Conservation (phyloP, 495 filamentous ascomycete species). For the Beverwykella pulmonaria region DNA sequence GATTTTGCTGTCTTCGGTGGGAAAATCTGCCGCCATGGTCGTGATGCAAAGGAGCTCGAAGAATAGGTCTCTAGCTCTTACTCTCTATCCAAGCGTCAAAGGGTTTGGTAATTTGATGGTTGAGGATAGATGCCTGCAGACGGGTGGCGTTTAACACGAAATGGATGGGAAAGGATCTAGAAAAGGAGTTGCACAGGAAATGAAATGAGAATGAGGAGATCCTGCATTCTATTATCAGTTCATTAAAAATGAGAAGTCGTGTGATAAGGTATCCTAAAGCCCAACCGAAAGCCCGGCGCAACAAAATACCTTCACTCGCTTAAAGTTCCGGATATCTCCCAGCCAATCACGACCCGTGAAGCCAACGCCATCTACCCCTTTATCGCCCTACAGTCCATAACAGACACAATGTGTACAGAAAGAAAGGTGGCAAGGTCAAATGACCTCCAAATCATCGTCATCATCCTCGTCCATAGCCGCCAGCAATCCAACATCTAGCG, state of each 20-base stretch:
- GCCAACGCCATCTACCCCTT: constrained; percentile 12
- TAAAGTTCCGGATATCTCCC: constrained; percentile 20
- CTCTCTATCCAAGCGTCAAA: no score
- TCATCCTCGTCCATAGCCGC: constrained; percentile 46
- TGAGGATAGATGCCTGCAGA: no score
- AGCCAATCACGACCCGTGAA: constrained; percentile 12
- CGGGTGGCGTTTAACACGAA: no score
- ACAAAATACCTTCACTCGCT: constrained; percentile 26
- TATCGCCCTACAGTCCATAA: neutral
- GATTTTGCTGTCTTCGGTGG: constrained; percentile 42
- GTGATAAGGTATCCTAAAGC: constrained; percentile 2
- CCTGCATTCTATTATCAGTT: neutral
- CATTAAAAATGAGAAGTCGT: constrained; percentile 1
- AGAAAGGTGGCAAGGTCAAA: constrained; percentile 3
- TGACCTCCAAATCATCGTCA: constrained; percentile 49
- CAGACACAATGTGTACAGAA: neutral
- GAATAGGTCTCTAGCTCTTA: no score
- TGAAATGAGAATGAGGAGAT: no score
- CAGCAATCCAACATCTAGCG: constrained; percentile 29
- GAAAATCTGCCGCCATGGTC: constrained; percentile 9
- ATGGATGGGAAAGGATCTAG: no score
- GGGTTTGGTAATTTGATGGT: no score
- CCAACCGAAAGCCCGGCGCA: neutral
- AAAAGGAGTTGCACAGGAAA: no score
- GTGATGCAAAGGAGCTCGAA: no score